These are phyloP conservation scores for Knoxia roxburghii DNA, from an alignment of 257 asterid species.

Conservation along the genomic window DNA sequence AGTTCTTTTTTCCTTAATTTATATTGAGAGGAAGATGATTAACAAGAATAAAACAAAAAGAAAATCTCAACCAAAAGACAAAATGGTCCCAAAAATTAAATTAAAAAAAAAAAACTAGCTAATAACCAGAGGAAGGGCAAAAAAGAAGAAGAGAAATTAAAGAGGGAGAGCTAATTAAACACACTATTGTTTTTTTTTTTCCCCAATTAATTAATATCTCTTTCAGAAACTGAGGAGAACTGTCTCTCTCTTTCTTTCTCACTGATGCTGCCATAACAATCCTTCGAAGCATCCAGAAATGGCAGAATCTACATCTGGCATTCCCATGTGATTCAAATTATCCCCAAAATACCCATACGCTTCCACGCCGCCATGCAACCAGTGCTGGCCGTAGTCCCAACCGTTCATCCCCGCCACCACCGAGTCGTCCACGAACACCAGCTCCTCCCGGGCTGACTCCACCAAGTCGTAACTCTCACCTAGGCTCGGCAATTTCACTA, in stretches of 20 bases:
- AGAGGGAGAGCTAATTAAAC: background rate
- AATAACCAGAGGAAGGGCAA: background rate
- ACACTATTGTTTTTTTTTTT: slow-evolving; percentile 3
- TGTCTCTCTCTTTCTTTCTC: too few species aligned
- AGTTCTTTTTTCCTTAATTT: background rate
- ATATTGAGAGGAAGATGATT: background rate
- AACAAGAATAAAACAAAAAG: slow-evolving; percentile 7
- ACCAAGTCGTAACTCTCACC: slow-evolving; percentile 38
- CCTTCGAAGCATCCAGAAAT: slow-evolving; percentile 36
- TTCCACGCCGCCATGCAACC: slow-evolving; percentile 31
- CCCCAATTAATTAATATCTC: background rate
- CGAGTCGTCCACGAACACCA: slow-evolving; percentile 28
- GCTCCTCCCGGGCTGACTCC: slow-evolving; percentile 20
- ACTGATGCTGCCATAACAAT: slow-evolving; percentile 38
- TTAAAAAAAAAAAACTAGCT: slow-evolving; percentile 8
- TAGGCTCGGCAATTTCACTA: slow-evolving; percentile 59
- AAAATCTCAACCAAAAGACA: slow-evolving; percentile 3
- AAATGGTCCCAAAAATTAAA: slow-evolving; percentile 19
- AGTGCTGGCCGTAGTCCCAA: slow-evolving; percentile 45
- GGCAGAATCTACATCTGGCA: slow-evolving; percentile 22
- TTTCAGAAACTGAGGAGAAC: too few species aligned
- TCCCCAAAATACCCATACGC: slow-evolving; percentile 41
- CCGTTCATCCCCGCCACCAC: slow-evolving; percentile 25
- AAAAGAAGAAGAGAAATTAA: background rate
- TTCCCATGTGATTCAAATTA: slow-evolving; percentile 2